phyloP scores from a whole-genome alignment of 1,284 basidiomycete genomes.

The Cryptococcus floricola region DNA sequence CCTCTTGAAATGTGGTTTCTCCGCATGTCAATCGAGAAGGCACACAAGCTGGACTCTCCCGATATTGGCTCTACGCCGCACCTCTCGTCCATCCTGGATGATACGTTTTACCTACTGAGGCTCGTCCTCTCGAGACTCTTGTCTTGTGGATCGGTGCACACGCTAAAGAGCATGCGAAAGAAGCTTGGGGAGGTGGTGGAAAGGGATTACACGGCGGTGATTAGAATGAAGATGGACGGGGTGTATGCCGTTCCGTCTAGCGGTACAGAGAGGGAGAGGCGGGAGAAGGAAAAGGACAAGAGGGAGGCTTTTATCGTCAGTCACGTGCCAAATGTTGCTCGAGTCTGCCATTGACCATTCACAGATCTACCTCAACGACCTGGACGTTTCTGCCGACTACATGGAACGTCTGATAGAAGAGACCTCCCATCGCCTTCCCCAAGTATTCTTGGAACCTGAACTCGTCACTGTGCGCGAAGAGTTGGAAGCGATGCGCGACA shows the following conservation, averaged over 20 bases:
- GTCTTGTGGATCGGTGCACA: slow-evolving; percentile 63
- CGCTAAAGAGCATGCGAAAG: slow-evolving; percentile 59
- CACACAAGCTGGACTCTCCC: slow-evolving; percentile 60
- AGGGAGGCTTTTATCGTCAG: slow-evolving; percentile 73
- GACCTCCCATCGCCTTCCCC: slow-evolving; percentile 58
- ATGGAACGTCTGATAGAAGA: slow-evolving; percentile 75
- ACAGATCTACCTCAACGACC: slow-evolving; percentile 80
- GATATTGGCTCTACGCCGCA: slow-evolving; percentile 61
- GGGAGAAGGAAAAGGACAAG: slow-evolving; percentile 75
- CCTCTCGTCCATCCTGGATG: slow-evolving; percentile 68
- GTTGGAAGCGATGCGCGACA: slow-evolving; percentile 30
- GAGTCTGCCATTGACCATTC: background rate
- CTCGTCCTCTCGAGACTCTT: slow-evolving; percentile 69
- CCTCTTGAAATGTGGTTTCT: slow-evolving; percentile 92
- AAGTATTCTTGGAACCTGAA: slow-evolving; percentile 67
- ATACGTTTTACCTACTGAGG: slow-evolving; percentile 90
- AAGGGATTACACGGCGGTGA: slow-evolving; percentile 69
- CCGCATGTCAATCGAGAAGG: slow-evolving; percentile 79
- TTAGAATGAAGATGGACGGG: slow-evolving; percentile 77
- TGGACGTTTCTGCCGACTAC: slow-evolving; percentile 81
- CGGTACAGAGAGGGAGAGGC: slow-evolving; percentile 60
- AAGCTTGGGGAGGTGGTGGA: slow-evolving; percentile 71
- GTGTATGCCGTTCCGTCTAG: slow-evolving; percentile 61
- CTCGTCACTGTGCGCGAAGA: slow-evolving; percentile 43
- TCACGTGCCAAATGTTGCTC: slow-evolving; percentile 9